Percentiles rank a stretch among this genome's conserved stretches.
Evolutionary conservation across 2,329 filamentous ascomycete genomes (phyloP).

Genomic region (Botrytis elliptica): DNA sequence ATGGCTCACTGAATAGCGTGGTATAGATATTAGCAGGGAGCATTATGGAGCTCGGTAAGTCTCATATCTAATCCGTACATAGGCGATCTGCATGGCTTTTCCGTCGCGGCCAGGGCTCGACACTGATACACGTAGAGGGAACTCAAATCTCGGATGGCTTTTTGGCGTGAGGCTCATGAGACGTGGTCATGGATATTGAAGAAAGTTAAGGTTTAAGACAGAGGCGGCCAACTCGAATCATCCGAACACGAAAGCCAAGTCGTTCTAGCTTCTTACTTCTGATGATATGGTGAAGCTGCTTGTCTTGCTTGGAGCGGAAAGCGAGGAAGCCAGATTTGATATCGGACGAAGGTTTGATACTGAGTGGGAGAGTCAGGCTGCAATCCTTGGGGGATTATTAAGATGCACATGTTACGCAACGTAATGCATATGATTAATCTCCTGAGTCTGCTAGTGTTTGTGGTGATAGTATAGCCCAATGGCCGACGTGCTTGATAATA

Average conservation of each 20-base stretch:
- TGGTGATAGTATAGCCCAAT: too few species aligned
- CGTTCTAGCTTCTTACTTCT: neutral
- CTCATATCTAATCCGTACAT: neutral
- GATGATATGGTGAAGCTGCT: neutral
- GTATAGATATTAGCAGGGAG: neutral
- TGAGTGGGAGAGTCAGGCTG: neutral
- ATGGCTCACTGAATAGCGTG: neutral
- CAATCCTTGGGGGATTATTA: neutral
- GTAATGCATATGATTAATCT: neutral
- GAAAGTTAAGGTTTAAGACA: neutral
- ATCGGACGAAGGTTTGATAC: neutral
- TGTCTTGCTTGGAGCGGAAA: neutral
- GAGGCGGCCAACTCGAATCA: neutral
- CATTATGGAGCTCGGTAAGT: neutral
- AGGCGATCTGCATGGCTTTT: neutral
- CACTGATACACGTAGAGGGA: neutral
- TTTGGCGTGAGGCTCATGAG: neutral
- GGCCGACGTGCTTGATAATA: neutral
- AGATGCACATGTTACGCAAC: neutral
- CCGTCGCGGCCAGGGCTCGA: neutral
- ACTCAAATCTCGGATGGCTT: neutral
- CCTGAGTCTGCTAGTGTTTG: neutral
- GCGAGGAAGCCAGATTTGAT: neutral
- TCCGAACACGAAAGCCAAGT: neutral
- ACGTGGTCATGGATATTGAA: neutral